These are phyloP conservation scores for Amaranthus cruentus DNA, from an alignment of 148 eudicot genomes.

Conservation along the genomic window DNA sequence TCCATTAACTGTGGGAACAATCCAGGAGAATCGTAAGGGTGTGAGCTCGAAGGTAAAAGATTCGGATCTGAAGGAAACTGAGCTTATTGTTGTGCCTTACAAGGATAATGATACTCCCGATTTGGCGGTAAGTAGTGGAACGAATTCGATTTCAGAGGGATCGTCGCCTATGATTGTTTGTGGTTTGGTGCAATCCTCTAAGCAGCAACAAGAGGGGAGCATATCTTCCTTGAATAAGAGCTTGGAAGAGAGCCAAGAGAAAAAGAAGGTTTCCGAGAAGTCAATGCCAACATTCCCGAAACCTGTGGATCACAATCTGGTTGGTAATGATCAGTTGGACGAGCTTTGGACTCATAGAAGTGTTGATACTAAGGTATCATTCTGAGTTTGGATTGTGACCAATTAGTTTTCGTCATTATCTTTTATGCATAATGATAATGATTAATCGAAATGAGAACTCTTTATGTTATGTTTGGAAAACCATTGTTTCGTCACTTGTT, in stretches of 20 bases:
- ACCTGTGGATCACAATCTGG: neutral
- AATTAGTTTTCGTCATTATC: neutral
- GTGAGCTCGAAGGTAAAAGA: neutral
- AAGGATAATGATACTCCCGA: neutral
- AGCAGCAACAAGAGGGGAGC: neutral
- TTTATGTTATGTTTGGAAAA: too few species aligned
- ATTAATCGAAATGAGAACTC: too few species aligned
- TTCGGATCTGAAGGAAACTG: conserved; percentile 2
- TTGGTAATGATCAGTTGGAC: neutral
- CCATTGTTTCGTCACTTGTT: too few species aligned
- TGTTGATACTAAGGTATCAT: conserved; percentile 18
- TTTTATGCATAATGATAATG: neutral
- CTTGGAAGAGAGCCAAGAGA: neutral
- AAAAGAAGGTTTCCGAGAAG: neutral
- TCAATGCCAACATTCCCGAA: neutral
- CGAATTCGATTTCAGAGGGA: neutral
- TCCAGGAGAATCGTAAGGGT: too few species aligned
- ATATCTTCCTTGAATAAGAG: neutral
- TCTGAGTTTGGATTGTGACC: neutral
- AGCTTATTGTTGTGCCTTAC: conserved; percentile 16
- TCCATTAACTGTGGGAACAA: too few species aligned
- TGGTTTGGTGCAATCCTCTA: too few species aligned
- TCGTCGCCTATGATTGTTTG: neutral
- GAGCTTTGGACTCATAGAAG: too few species aligned
- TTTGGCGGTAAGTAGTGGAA: neutral